Base-by-base conservation (phyloP, 2,329 filamentous ascomycete species). In the Cordyceps farinosa region DNA sequence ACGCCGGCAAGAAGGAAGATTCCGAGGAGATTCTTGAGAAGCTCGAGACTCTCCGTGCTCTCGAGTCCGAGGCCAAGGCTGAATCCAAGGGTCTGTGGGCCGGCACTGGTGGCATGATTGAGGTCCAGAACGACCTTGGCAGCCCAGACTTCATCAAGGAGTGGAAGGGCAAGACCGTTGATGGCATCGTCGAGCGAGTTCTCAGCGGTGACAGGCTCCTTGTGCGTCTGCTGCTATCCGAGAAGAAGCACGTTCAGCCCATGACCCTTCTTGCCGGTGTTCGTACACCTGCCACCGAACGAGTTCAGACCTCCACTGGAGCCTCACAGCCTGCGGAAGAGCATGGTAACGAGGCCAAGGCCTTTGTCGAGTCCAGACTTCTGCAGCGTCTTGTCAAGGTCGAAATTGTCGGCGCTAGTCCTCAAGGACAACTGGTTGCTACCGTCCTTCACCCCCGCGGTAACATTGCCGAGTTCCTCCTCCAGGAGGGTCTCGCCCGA, bases 1-100 rank as follows among this genome's bases (percentile, higher is more conserved):
- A 99, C 76, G 93, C 94, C 64, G 93, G 92, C 66, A 89, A 90
- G 68, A 95, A 94, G 73, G 93, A 97, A 68, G 92, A 97, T 64
- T 87, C 88, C 2, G 90, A 95, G 64, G 89, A 92, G 58, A 83
- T 89, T 9, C 81, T 84, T 34, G 79, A 87, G 67, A 84, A 90
- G 65, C 81, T 99, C 30, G 90, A 96, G 70, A 88, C 87, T 70
- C 85, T 99, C 65, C 88, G 91, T 69, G 82, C 83, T 54, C 80
- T 94, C 40, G 93, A 98, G 77, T 82, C 85, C 50, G 85, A 90
- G 69, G 95, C 95, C 64, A 92, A 87, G 76, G 82, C 84, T 61
- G 90, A 92, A 68, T 85, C 82, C 67, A 93, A 91, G 77, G 95
- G 95, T 57, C 76, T 97, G 9, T 97, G 92, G 90, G 85, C 84